These are phyloP conservation scores for Silene uniflora DNA, from an alignment of 148 eudicot species.

Conservation along the genomic window DNA sequence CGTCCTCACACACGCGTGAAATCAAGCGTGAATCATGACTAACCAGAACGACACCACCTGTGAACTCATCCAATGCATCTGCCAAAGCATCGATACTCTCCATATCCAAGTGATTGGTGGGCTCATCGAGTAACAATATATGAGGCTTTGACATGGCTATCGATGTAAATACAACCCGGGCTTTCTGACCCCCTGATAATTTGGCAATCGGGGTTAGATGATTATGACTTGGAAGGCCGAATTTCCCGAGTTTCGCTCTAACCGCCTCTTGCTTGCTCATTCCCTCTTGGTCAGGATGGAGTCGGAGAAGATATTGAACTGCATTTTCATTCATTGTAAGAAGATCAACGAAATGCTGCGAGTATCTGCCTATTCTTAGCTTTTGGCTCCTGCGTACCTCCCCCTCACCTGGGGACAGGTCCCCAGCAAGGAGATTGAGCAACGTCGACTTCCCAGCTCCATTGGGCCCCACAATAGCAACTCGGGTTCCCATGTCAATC, in stretches of 20 bases:
- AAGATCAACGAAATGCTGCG: slow-evolving; percentile 66
- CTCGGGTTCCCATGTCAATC: slow-evolving; percentile 76
- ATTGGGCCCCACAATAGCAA: slow-evolving; percentile 69
- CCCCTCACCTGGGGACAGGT: slow-evolving; percentile 53
- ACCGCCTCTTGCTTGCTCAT: slow-evolving; percentile 72
- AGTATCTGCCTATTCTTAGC: slow-evolving; percentile 63
- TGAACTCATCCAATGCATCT: slow-evolving; percentile 64
- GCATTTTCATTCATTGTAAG: slow-evolving; percentile 64
- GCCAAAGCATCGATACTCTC: slow-evolving; percentile 77
- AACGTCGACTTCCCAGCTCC: slow-evolving; percentile 73
- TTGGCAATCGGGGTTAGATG: slow-evolving; percentile 64
- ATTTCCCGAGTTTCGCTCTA: slow-evolving; percentile 73
- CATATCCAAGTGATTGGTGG: slow-evolving; percentile 71
- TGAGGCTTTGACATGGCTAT: slow-evolving; percentile 78
- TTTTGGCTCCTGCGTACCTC: slow-evolving; percentile 67
- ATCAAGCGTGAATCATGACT: slow-evolving; percentile 65
- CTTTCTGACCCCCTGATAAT: slow-evolving; percentile 65
- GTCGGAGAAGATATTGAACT: slow-evolving; percentile 64
- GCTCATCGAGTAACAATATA: slow-evolving; percentile 56
- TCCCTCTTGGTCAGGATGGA: slow-evolving; percentile 74
- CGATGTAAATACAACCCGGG: slow-evolving; percentile 69
- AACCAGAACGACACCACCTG: slow-evolving; percentile 64
- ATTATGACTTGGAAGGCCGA: slow-evolving; percentile 68
- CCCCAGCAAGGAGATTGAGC: slow-evolving; percentile 67
- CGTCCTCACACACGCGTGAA: slow-evolving; percentile 62